Base-by-base conservation (phyloP, 495 filamentous ascomycete genomes). In the Penicillium canariense region DNA sequence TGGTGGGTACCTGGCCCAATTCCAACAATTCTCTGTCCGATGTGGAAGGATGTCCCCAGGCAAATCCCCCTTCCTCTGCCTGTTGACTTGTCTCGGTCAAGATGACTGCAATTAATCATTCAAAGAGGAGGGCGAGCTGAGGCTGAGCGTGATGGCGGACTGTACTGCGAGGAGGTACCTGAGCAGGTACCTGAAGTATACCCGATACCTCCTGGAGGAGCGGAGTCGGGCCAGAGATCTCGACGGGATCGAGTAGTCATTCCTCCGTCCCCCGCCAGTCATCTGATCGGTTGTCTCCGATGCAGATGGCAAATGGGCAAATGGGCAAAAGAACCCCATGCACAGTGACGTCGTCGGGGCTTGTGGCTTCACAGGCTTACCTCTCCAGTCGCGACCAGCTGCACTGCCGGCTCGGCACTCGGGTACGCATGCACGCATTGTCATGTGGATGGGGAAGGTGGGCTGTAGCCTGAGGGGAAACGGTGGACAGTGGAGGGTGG, bases 381-480 rank as follows among this genome's bases (percentile, higher is more conserved):
- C 5, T 39, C 22, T 1, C 12, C 36, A 10, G 36, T 0, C 36
- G 11, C 36, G 1, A 22, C 38, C 12, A 25, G 5, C 23, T 49
- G 49, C 45, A 56, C 15, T 54, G 48, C 56, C 54, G 60, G 54
- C 36, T 55, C 57, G 52, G 56, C 60, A 56, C 32, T 63, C 57
- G 62, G 61, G 56, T 63, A 23, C n/a, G 54, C 47, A 59, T 60
- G 60, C 59, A 59, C 28, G 55, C 48, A 44, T 43, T 58, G 54
- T 57, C 54, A 55, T 25, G 35, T 54, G 15, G 25, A 27, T 32
- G 18, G 45, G 52, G 40, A 40, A 23, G 36, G 23, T 51, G 17
- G 20, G 32, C 18, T 51, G 34, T 20, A 22, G 35, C 25, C 26
- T 44, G 26, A 17, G 30, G 44, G 44, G 26, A n/a, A 15, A 25